phyloP scores from a whole-genome alignment of 768 basidiomycete species.

The Auriscalpium microsporum region DNA sequence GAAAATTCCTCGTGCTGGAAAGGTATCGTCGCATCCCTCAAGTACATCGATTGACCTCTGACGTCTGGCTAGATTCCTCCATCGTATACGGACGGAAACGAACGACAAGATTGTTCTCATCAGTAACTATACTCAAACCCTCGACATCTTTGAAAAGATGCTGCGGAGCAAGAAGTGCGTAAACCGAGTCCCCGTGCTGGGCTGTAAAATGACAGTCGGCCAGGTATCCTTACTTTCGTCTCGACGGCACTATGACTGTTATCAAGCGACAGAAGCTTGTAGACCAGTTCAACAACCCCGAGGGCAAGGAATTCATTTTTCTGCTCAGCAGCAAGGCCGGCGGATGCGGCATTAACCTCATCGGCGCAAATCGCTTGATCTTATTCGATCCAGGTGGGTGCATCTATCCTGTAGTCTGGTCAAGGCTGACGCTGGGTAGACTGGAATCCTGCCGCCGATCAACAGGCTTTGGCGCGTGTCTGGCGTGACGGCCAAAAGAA shows the following conservation, averaged over 20 bases:
- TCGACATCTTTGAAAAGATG: conserved; percentile 87
- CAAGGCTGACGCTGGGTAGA: conserved; percentile 36
- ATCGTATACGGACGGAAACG: conserved; percentile 71
- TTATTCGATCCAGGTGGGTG: conserved; percentile 82
- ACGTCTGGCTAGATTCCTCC: conserved; percentile 56
- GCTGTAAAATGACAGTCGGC: neutral
- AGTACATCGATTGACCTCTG: neutral
- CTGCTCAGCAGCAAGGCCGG: conserved; percentile 92
- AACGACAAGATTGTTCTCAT: conserved; percentile 95
- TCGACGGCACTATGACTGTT: conserved; percentile 94
- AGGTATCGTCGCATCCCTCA: conserved; percentile 41
- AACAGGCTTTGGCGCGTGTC: conserved; percentile 95
- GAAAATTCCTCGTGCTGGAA: conserved; percentile 91
- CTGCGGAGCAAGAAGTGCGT: conserved; percentile 76
- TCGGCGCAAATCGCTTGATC: conserved; percentile 92
- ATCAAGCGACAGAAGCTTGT: conserved; percentile 91
- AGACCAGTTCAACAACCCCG: conserved; percentile 91
- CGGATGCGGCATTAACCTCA: conserved; percentile 94
- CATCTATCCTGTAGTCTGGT: neutral
- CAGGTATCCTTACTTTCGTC: conserved; percentile 83
- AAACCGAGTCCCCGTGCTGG: neutral
- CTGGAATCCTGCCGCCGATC: conserved; percentile 98
- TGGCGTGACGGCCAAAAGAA: conserved; percentile 99
- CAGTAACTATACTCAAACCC: conserved; percentile 93
- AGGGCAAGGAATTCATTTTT: conserved; percentile 91